Evolutionary conservation across 2,329 filamentous ascomycete genomes (phyloP), one percentile per base, ranked within the genome.

Genomic region (Aspergillus versicolor): DNA sequence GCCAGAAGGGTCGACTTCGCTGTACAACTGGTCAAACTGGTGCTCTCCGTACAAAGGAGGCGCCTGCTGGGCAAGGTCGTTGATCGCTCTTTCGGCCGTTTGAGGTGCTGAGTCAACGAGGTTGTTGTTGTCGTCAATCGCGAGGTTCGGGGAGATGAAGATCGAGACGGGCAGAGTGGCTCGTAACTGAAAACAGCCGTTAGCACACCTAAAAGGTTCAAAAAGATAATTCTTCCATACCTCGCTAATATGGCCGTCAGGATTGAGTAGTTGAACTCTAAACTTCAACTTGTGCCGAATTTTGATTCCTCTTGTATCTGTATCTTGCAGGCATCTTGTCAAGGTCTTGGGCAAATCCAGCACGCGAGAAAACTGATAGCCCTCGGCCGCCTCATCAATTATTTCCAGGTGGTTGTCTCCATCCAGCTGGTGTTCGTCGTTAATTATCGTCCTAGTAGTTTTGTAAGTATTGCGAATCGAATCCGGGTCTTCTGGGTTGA

Each of bases 21-120:
- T 91, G 75, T 96, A 99, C 1, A 97, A 81, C 70, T 91, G 88
- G 72, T 99, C 94, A 24, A 97, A 84, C 44, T 90, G 83, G 73
- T 97, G 94, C 67, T 93, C 86, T 58, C 91, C 92, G 67, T 99
- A 99, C 40, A 92, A 86, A 0, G 94, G 94, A n/a, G 94, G 94
- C 11, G 93, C 92, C 57, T 89, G 84, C 27, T 84, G 72, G 24
- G 84, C 82, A 19, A 84, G 81, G 41, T 85, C 82, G 41, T 81
- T 78, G 44, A 82, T 79, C 9, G 77, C 77, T 34, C 76, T 73
- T 58, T 78, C 71, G 64, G 80, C 75, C 58, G 78, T 70, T 69
- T 79, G 65, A 15, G 83, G 81, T n/a, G 79, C 79, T 67, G 86
- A 83, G 52, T 83, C 81, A 52, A 90, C 79, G 2, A 97, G 82